Evolutionary conservation across 441 rosid species (phyloP).

Genomic region (Adansonia madagascariensis): DNA sequence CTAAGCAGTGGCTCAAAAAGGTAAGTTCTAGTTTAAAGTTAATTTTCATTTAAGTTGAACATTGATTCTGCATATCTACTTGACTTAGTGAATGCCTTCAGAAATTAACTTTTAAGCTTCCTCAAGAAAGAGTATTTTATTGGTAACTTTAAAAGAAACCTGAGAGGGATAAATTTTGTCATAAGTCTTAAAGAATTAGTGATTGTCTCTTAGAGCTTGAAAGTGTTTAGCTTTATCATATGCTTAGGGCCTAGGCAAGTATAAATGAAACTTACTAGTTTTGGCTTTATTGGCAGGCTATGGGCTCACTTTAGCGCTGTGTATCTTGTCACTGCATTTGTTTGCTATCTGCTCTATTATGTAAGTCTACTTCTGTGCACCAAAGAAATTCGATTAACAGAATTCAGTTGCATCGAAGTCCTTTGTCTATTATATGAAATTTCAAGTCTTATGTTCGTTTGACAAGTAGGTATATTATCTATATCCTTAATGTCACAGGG

Average conservation of each 20-base stretch:
- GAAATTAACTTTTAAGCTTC: neutral
- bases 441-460: slow-evolving; percentile 1
- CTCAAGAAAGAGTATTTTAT: neutral
- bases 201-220: neutral
- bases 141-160: neutral
- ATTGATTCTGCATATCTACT: neutral
- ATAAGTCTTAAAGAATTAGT: neutral
- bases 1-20: slow-evolving; percentile 63
- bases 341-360: slow-evolving; percentile 77
- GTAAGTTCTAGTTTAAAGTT: slow-evolving; percentile 42
- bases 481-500: slow-evolving; percentile 14
- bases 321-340: slow-evolving; percentile 70
- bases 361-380: slow-evolving; percentile 47
- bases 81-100: slow-evolving; percentile 10
- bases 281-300: slow-evolving; percentile 62
- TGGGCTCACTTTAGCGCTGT: slow-evolving; percentile 93
- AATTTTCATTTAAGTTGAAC: slow-evolving; percentile 11
- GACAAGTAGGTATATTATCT: neutral
- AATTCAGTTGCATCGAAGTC: slow-evolving; percentile 8
- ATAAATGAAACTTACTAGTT: slow-evolving; percentile 22
- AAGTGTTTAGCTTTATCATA: slow-evolving; percentile 10
- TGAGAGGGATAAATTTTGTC: neutral
- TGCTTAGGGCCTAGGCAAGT: slow-evolving; percentile 15
- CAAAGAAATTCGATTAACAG: neutral
- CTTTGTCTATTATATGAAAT: slow-evolving; percentile 10